Conservation (phyloP, 306 rosid species). For the Pyrus pyrifolia region DNA sequence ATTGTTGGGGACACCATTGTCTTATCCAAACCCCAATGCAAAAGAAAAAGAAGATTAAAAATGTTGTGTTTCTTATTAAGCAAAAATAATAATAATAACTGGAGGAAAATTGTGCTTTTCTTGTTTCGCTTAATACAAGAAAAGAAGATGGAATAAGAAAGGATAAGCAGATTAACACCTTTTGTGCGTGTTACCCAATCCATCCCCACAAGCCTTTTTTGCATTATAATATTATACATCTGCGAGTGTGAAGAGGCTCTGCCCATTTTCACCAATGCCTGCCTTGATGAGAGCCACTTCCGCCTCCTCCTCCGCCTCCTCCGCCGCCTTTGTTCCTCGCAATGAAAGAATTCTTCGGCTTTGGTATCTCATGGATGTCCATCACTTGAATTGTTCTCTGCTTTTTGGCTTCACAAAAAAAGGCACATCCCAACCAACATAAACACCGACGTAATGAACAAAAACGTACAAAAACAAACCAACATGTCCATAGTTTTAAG, state of each 20-base stretch:
- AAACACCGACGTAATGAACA: neutral
- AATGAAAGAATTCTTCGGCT: constrained; percentile 83
- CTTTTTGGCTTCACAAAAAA: constrained; percentile 68
- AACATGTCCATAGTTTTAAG: neutral
- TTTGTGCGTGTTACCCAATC: neutral
- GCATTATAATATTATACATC: neutral
- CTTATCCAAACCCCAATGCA: neutral
- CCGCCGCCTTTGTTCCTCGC: constrained; percentile 78
- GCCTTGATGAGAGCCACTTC: constrained; percentile 58
- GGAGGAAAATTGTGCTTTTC: neutral
- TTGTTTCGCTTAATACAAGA: constrained; percentile 7
- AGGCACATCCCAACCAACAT: constrained; percentile 22
- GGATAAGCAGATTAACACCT: neutral
- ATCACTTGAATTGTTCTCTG: constrained; percentile 98
- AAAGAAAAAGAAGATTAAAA: neutral
- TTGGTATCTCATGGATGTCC: constrained; percentile 95
- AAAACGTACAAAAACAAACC: neutral
- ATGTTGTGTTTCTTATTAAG: constrained; percentile 9
- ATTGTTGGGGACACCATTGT: neutral
- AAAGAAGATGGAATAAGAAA: neutral
- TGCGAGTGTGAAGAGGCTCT: neutral
- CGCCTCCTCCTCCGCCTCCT: constrained; percentile 31
- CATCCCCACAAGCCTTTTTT: neutral
- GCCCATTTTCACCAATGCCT: constrained; percentile 68
- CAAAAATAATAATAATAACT: neutral